Base-by-base conservation (phyloP, 2,329 filamentous ascomycete species). In the Purpureocillium lavendulum region DNA sequence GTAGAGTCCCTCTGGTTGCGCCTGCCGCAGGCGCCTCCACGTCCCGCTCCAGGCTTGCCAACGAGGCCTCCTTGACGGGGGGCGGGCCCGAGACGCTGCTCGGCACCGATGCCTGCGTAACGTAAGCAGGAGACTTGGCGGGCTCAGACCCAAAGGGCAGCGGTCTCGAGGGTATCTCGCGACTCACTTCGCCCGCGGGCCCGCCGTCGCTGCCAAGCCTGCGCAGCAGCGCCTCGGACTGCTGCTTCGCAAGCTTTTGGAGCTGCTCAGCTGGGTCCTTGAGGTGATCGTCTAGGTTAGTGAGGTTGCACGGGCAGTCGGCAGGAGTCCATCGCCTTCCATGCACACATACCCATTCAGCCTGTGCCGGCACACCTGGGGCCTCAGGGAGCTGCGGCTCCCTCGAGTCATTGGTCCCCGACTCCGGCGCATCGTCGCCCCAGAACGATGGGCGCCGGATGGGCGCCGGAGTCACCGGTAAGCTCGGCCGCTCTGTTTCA, bases 291-390 rank as follows among this genome's bases (percentile, higher is more conserved):
- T 69, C 57, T 53, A 67, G 50, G 69, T 77, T 75, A 77, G 72
- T 64, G 55, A 74, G 56, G 49, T 70, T 64, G 61, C 72, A 77
- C 51, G 67, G 64, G 61, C 71, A 76, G 59, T 74, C 71, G 53
- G 63, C 59, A 45, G 66, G 66, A 44, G 51, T 57, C 65, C 70
- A 76, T 48, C 55, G 52, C 46, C 57, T 59, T 46, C 71, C 71
- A 56, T 75, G 72, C 64, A 72, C 72, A 87, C 87, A 83, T 87
- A 95, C 88, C 90, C 90, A 96, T 62, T 95, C 87, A 58, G 78
- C 75, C 73, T 95, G 89, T 60, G 78, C 72, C 45, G 89, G 88
- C 47, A 95, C 88, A 38, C 87, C 89, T 58, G 86, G 77, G 36
- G 89, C 88, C 48, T 70, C 69, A 45, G 87, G 87, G 49, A 95